These are phyloP conservation scores for Lichtheimia hyalospora DNA, from an alignment of 371 early-diverging fungal species.

Conservation along the genomic window DNA sequence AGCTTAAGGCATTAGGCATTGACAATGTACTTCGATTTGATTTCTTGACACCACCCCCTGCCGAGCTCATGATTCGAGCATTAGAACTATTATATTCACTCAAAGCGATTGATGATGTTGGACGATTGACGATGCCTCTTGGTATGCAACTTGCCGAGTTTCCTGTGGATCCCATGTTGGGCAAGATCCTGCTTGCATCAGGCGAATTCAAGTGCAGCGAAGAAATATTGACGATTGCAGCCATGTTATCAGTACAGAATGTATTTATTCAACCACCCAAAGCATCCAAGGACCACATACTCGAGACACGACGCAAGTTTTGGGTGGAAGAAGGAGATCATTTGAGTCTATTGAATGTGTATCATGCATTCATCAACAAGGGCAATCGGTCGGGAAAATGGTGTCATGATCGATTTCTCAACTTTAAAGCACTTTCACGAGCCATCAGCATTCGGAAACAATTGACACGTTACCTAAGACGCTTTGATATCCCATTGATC, in stretches of 20 bases:
- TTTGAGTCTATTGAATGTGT: constrained; percentile 78
- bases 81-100: constrained; percentile 70
- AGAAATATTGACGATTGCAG: constrained; percentile 81
- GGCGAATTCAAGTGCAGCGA: constrained; percentile 69
- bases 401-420: constrained; percentile 74
- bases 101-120: constrained; percentile 76
- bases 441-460: constrained; percentile 74
- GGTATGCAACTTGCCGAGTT: constrained; percentile 81
- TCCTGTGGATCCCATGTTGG: constrained; percentile 78
- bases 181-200: constrained; percentile 70
- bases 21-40: constrained; percentile 79
- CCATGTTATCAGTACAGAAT: constrained; percentile 81
- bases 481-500: constrained; percentile 52
- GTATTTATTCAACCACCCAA: constrained; percentile 63
- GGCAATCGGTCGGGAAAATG: constrained; percentile 69
- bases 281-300: constrained; percentile 46
- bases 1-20: constrained; percentile 77
- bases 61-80: constrained; percentile 66
- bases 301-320: constrained; percentile 69
- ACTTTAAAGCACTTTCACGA: constrained; percentile 70
- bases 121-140: constrained; percentile 75
- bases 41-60: constrained; percentile 72
- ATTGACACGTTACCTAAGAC: constrained; percentile 62
- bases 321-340: constrained; percentile 86
- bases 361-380: constrained; percentile 68